Base-by-base conservation (phyloP, 345 rosid genomes). In the Gossypium thurberi region DNA sequence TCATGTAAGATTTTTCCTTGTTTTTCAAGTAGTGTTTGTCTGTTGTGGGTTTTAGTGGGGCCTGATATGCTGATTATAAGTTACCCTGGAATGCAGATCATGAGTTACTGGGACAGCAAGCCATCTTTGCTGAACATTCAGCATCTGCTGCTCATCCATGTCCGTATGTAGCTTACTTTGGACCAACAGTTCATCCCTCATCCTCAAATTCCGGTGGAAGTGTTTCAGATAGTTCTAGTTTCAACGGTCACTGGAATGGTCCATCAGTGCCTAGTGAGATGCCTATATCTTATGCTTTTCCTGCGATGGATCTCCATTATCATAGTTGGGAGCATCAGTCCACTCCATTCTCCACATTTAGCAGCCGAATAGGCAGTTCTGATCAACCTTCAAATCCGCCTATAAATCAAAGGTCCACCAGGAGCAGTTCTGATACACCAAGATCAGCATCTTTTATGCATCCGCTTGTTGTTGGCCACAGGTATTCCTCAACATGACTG, bases 131-230 rank as follows among this genome's bases (percentile, higher is more conserved):
- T 11, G 99, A 95, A 72, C 96, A 86, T 70, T 72, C 94, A 17
- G 83, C 90, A 72, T 80, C 99, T 55, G 86, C 92, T 10, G 79
- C 81, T 46, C 96, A 92, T 77, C 90, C 94, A 57, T 95, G 99
- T 77, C 99, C 99, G 12, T 95, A 95, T 72, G 81, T 95, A 71
- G 88, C 97, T 76, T 95, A 92, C 83, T 64, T 92, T 51, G 98
- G 91, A 68, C 97, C 99, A 10, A 78, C 99, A 9, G 75, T 90
- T 77, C 92, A 87, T 74, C 94, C 98, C 0, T 86, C 97, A 8
- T 85, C 98, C 69, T 85, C 92, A 17, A 92, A 82, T 84, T 81
- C 96, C 76, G 72, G 86, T 77, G 88, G 82, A 33, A 79, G 87
- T 73, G 84, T 87, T 77, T 80, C 98, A 50, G 98, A 91, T 76